Evolutionary conservation across 345 rosid species (phyloP).

Genomic region (Firmiana major): DNA sequence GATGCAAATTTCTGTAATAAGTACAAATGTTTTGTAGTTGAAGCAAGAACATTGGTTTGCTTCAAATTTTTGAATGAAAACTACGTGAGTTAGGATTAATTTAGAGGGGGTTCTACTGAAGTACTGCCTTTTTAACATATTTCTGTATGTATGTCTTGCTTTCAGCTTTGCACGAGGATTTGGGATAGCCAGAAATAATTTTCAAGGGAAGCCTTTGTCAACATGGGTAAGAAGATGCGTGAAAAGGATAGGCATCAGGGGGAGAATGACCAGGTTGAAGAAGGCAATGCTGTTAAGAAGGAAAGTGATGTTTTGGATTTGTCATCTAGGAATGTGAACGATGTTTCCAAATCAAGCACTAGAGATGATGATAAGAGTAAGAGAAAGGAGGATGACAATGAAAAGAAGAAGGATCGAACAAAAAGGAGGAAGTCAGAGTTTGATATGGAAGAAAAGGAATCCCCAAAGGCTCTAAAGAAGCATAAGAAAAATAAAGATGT

Average conservation of each 20-base stretch:
- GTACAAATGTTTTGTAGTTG: neutral
- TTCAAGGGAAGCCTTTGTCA: neutral
- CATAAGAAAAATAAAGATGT: neutral
- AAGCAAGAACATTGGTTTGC: neutral
- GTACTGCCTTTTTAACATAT: neutral
- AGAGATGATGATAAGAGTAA: neutral
- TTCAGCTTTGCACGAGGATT: neutral
- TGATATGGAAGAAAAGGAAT: neutral
- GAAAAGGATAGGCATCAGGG: neutral
- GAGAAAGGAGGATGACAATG: neutral
- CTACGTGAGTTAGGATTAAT: neutral
- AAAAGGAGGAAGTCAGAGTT: neutral
- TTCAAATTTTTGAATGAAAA: neutral
- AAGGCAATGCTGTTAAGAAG: neutral
- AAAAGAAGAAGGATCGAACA: neutral
- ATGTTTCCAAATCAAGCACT: neutral
- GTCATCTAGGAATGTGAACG: neutral
- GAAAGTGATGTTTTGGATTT: neutral
- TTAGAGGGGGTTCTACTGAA: neutral
- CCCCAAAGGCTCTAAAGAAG: neutral
- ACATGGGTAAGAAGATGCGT: conserved; percentile 1
- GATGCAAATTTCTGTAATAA: neutral
- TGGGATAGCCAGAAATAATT: neutral
- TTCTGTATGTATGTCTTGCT: neutral
- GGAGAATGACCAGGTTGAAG: neutral